Percentiles rank a stretch among this genome's conserved stretches.
These are phyloP conservation scores for Fusarium ramigenum DNA, from an alignment of 2,329 filamentous ascomycete genomes.

Conservation along the genomic window DNA sequence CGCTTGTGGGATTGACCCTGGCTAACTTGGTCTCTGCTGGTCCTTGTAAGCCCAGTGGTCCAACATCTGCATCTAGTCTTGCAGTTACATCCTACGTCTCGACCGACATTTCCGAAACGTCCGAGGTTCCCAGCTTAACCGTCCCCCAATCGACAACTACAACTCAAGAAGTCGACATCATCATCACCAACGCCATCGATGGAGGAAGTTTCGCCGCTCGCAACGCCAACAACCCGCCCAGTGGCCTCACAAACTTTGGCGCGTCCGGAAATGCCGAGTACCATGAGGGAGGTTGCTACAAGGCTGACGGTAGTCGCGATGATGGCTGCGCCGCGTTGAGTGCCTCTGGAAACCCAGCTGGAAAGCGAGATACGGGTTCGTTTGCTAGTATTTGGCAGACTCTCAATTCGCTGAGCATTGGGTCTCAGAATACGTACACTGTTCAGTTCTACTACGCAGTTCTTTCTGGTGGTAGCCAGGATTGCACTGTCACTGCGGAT, in stretches of 20 bases:
- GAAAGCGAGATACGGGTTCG: neutral
- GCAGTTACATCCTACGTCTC: neutral
- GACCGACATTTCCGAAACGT: neutral
- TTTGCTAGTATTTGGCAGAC: slow-evolving; percentile 6
- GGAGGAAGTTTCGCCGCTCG: neutral
- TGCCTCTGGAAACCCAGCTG: neutral
- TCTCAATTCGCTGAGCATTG: neutral
- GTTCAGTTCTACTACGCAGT: slow-evolving; percentile 15
- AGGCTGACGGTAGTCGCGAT: neutral
- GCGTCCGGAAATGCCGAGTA: neutral
- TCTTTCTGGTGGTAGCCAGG: neutral
- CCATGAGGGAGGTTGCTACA: neutral
- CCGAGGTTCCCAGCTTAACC: rapidly evolving
- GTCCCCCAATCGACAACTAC: neutral
- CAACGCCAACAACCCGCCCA: neutral
- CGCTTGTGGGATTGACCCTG: neutral
- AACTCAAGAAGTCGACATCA: neutral
- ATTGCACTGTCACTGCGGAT: neutral
- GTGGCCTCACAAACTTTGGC: neutral
- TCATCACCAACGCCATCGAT: neutral
- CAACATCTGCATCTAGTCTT: neutral
- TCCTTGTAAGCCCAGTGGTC: neutral
- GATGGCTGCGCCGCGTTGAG: slow-evolving; percentile 11
- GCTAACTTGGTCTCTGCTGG: neutral
- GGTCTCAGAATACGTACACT: neutral